These are phyloP conservation scores for Cynara cardunculus DNA, from an alignment of 129 eudicot genomes.

Conservation along the genomic window DNA sequence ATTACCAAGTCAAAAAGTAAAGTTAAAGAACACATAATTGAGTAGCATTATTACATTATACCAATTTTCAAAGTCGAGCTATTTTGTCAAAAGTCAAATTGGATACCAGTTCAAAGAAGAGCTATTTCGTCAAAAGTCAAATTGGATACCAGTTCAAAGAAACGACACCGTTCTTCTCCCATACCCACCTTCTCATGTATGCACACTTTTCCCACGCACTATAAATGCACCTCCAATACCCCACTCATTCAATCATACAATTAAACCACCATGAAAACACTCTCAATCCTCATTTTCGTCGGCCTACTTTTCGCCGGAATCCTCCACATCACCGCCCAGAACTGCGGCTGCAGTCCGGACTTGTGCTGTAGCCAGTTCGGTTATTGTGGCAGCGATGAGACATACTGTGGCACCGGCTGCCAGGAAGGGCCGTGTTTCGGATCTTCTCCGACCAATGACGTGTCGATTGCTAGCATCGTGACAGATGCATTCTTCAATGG, in stretches of 20 bases:
- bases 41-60: too few relatives aligned
- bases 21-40: too few relatives aligned
- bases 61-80: too few relatives aligned
- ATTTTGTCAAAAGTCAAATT: too few relatives aligned
- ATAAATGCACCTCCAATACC: not conserved
- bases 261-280: not conserved
- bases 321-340: slow-evolving; percentile 1
- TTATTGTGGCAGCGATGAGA: not conserved
- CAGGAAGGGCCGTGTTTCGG: slow-evolving; percentile 7
- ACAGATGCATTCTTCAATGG: slow-evolving; percentile 39
- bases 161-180: not conserved
- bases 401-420: slow-evolving; percentile 9
- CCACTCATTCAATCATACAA: not conserved
- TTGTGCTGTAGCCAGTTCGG: slow-evolving; percentile 11
- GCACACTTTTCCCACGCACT: not conserved
- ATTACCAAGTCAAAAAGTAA: too few relatives aligned
- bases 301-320: not conserved
- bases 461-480: slow-evolving; percentile 28
- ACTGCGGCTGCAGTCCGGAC: slow-evolving; percentile 8
- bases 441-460: slow-evolving; percentile 8
- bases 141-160: not conserved
- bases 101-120: too few relatives aligned
- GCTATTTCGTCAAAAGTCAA: not conserved
- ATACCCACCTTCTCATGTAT: not conserved
- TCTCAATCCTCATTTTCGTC: not conserved